Conservation (phyloP, 176 grass and related monocot genomes). For the Aegilops sharonensis region DNA sequence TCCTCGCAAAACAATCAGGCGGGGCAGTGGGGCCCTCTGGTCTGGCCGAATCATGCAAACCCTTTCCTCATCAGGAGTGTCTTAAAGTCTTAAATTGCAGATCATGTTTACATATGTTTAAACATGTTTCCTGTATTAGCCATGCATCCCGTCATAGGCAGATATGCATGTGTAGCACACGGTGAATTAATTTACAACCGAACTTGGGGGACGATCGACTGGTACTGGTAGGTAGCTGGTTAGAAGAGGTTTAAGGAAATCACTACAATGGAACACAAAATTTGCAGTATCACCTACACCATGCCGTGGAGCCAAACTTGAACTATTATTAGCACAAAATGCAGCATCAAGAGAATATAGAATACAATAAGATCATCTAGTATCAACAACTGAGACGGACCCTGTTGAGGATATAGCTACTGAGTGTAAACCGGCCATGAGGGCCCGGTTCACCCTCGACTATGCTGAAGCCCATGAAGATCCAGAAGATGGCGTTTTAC, state of each 20-base stretch:
- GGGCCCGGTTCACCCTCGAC: too few species aligned
- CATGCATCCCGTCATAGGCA: neutral
- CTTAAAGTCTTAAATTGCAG: neutral
- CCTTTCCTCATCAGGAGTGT: neutral
- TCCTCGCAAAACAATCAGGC: neutral
- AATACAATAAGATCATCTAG: too few species aligned
- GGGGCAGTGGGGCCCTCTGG: neutral
- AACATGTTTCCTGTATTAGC: neutral
- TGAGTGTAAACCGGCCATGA: too few species aligned
- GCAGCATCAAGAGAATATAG: too few species aligned
- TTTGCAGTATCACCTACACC: neutral
- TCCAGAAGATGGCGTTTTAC: too few species aligned
- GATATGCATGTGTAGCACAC: neutral
- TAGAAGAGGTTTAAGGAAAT: neutral
- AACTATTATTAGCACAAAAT: too few species aligned
- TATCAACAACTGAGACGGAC: too few species aligned
- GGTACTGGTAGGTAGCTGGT: too few species aligned
- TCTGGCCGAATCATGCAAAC: neutral
- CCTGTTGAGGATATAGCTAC: too few species aligned
- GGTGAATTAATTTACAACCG: neutral
- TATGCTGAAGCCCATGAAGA: too few species aligned
- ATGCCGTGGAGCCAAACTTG: too few species aligned
- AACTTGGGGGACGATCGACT: neutral
- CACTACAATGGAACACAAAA: neutral
- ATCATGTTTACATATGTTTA: neutral